A percentile compares a stretch with the other conserved stretches of the same genome.
Evolutionary conservation across 139 green algal genomes (phyloP).

Genomic region (Diplosphaera chodatii): DNA sequence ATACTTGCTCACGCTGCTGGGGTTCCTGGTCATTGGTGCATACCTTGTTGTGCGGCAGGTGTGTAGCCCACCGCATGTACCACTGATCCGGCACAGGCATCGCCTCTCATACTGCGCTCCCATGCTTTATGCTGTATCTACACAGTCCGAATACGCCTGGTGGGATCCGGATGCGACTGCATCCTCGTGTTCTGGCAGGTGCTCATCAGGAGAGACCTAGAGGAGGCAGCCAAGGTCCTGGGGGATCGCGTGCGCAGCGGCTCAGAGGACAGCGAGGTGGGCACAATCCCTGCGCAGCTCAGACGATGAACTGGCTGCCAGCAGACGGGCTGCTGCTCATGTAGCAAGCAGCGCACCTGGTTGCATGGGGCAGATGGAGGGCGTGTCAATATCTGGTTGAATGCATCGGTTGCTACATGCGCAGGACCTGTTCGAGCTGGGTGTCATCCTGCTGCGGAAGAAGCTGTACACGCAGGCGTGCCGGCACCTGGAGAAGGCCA

Average conservation of each 20-base stretch:
- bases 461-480: constrained; percentile 92
- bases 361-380: no score
- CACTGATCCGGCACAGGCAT: no score
- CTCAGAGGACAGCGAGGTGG: constrained; percentile 71
- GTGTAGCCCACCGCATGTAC: background rate
- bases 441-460: constrained; percentile 93
- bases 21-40: constrained; percentile 76
- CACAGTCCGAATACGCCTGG: no score
- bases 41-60: constrained; percentile 92
- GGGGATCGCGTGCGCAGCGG: constrained; percentile 84
- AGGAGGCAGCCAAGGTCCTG: constrained; percentile 92
- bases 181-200: constrained; percentile 41
- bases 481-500: constrained; percentile 88
- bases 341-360: no score
- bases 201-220: constrained; percentile 87
- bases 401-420: no score
- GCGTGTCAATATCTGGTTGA: no score
- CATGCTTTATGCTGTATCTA: no score
- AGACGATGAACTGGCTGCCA: no score
- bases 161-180: no score
- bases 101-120: no score
- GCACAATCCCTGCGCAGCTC: background rate
- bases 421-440: constrained; percentile 96
- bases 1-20: constrained; percentile 84
- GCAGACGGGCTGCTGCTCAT: no score